Evolutionary conservation across 1,284 basidiomycete species (phyloP).

Genomic region (Veloboletus limbatus): DNA sequence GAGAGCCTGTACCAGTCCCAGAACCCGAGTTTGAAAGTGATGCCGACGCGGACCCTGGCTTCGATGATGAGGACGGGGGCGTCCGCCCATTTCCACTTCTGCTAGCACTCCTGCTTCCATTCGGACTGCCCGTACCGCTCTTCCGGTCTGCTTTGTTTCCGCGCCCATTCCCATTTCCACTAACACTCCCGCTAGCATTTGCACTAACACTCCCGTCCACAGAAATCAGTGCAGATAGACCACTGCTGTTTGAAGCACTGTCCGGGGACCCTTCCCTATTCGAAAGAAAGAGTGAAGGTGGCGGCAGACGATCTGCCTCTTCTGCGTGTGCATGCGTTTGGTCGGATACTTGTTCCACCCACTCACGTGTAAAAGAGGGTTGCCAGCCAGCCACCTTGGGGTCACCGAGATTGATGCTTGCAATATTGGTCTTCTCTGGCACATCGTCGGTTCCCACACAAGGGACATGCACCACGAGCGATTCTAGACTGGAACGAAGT

Average conservation of each 20-base stretch:
- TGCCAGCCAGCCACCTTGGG: slow-evolving; percentile 41
- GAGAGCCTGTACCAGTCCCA: slow-evolving; percentile 28
- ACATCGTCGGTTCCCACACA: slow-evolving; percentile 12
- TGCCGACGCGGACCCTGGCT: slow-evolving; percentile 19
- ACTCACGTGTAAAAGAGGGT: slow-evolving; percentile 31
- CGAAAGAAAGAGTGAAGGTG: slow-evolving; percentile 1
- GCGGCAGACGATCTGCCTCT: slow-evolving; percentile 4
- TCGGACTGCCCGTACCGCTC: slow-evolving; percentile 14
- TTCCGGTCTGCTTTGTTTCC: slow-evolving; percentile 7
- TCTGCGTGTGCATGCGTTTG: slow-evolving; percentile 17
- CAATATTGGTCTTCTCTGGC: slow-evolving; percentile 5
- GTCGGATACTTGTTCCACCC: slow-evolving; percentile 31
- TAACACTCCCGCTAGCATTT: slow-evolving; percentile 12
- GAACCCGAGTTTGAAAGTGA: slow-evolving; percentile 28
- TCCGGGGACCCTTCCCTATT: slow-evolving; percentile 25
- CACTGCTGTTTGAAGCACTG: slow-evolving; percentile 27
- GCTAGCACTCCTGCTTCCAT: slow-evolving; percentile 11
- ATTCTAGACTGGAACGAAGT: slow-evolving; percentile 17
- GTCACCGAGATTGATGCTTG: slow-evolving; percentile 35
- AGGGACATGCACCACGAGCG: slow-evolving; percentile 35
- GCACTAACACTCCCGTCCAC: slow-evolving; percentile 12
- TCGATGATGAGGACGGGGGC: slow-evolving; percentile 18
- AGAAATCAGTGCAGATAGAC: slow-evolving; percentile 22
- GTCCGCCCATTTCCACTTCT: slow-evolving; percentile 7
- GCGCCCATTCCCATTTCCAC: slow-evolving; percentile 6